Evolutionary conservation across 148 eudicot species (phyloP), one percentile per base, ranked within the genome.

Genomic region (Chenopodium berlandieri): DNA sequence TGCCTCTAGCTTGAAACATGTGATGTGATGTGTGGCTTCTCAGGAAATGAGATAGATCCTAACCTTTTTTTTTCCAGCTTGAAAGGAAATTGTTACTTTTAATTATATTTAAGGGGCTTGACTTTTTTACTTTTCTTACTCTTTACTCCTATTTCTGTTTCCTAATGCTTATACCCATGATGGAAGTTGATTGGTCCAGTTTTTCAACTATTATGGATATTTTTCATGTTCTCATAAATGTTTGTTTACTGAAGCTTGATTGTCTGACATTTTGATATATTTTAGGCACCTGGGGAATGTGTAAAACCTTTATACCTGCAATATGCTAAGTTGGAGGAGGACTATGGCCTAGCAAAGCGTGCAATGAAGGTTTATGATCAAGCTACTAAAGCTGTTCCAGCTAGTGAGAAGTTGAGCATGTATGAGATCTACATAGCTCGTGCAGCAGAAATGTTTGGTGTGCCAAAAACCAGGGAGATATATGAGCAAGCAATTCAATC

Each of bases 281-380:
- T 48, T 76, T 81, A 95, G 99, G 91, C 99, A 81, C 99, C 99
- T 74, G 94, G 97, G 46, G 97, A 96, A 54, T 80, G 89, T 82
- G 94, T 92, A 73, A 94, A 94, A 83, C 92, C 94, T 47, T 75
- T 96, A 73, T 96, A 88, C 85, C 86, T 96, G 40, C 98, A 96
- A 83, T 96, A 94, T 81, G 97, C 99, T 16, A 94, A 92, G 80
- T 86, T 96, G 65, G 99, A 96, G 84, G 99, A 96, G 89, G 94
- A 94, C 76, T 89, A 83, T 82, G 98, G 99, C 60, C 85, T 96
- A 81, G 98, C 99, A 27, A 94, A 94, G 86, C 84, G 93, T 74
- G 98, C 95, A 54, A 96, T 96, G 99, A 86, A 86, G 84, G 97
- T 96, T 64, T 96, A 94, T 85, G 94, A 96, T 84, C 91, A 90